phyloP scores from a whole-genome alignment of 2,329 filamentous ascomycete species.

The Taxawa tesnikishii region DNA sequence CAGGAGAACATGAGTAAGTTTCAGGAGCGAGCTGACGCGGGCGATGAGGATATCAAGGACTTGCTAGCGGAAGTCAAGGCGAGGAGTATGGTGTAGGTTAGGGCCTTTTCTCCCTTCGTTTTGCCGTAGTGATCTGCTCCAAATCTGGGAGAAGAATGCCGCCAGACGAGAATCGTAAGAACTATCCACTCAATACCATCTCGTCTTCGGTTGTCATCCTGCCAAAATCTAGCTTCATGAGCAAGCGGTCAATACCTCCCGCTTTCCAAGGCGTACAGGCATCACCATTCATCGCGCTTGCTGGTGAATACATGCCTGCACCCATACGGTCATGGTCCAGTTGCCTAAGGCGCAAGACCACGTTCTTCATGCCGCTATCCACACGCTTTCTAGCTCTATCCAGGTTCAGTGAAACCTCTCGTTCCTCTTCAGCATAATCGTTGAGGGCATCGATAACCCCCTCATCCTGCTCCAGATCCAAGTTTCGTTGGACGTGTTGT shows the following conservation, averaged over 20 bases:
- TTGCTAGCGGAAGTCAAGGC: conserved; percentile 19
- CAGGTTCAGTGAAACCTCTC: conserved; percentile 52
- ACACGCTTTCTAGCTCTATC: conserved; percentile 51
- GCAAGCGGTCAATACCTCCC: conserved; percentile 67
- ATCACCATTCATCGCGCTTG: conserved; percentile 16
- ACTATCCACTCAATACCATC: neutral
- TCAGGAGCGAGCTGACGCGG: conserved; percentile 18
- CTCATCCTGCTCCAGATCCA: conserved; percentile 72
- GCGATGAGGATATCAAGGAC: conserved; percentile 20
- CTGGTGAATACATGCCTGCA: conserved; percentile 14
- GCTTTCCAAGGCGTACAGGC: conserved; percentile 58
- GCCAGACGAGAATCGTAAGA: too few species aligned
- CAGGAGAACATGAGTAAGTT: conserved; percentile 20
- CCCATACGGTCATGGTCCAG: conserved; percentile 44
- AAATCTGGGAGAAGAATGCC: too few species aligned
- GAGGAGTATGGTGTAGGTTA: conserved; percentile 17
- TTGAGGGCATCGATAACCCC: conserved; percentile 54
- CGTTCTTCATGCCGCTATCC: conserved; percentile 52
- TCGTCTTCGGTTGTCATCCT: conserved; percentile 19
- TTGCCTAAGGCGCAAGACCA: conserved; percentile 43
- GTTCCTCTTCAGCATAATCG: conserved; percentile 55
- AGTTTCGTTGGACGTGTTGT: conserved; percentile 60
- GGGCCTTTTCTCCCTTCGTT: too few species aligned
- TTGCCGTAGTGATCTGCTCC: too few species aligned
- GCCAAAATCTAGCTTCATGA: conserved; percentile 81